These are phyloP conservation scores for Drechmeria coniospora DNA, from an alignment of 2,329 filamentous ascomycete genomes.

Conservation along the genomic window DNA sequence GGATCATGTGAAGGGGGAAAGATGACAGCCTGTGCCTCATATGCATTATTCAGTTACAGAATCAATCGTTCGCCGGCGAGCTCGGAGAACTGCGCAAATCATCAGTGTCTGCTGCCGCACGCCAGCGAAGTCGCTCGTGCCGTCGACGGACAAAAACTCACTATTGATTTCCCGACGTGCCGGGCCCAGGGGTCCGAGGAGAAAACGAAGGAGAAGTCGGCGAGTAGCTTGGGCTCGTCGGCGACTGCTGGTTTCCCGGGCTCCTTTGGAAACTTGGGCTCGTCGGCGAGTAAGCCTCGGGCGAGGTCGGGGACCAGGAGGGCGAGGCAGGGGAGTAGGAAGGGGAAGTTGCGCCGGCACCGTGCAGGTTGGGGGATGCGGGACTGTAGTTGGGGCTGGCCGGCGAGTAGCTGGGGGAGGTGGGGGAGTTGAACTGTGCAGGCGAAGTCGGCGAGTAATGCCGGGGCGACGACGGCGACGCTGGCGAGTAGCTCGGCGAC, in stretches of 20 bases:
- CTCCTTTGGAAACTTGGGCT: conserved; percentile 44
- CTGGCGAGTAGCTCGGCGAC: conserved; percentile 49
- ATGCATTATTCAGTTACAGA: conserved; percentile 18
- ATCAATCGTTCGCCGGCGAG: conserved; percentile 25
- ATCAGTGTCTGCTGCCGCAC: too few species aligned
- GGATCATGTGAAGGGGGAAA: conserved; percentile 9
- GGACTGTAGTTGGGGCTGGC: conserved; percentile 58
- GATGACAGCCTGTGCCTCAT: conserved; percentile 17
- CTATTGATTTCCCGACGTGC: conserved; percentile 27
- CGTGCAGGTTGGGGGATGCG: conserved; percentile 41
- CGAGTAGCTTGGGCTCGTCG: conserved; percentile 58
- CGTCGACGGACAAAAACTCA: conserved; percentile 14
- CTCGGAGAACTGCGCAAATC: conserved; percentile 30
- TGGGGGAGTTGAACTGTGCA: conserved; percentile 55
- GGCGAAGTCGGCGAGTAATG: conserved; percentile 60
- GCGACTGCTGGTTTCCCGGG: conserved; percentile 39
- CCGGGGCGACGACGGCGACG: conserved; percentile 39
- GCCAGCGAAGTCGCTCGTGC: too few species aligned
- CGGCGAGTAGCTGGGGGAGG: conserved; percentile 58
- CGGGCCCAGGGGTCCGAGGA: conserved; percentile 28
- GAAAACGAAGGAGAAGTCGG: conserved; percentile 38
- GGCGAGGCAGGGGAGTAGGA: conserved; percentile 56
- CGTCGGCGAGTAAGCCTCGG: conserved; percentile 46
- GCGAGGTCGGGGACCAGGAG: conserved; percentile 65
- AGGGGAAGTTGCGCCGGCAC: conserved; percentile 33